Percentiles rank a stretch among this genome's conserved stretches.
These are phyloP conservation scores for Colletotrichum navitas DNA, from an alignment of 2,329 filamentous ascomycete genomes.

Conservation along the genomic window DNA sequence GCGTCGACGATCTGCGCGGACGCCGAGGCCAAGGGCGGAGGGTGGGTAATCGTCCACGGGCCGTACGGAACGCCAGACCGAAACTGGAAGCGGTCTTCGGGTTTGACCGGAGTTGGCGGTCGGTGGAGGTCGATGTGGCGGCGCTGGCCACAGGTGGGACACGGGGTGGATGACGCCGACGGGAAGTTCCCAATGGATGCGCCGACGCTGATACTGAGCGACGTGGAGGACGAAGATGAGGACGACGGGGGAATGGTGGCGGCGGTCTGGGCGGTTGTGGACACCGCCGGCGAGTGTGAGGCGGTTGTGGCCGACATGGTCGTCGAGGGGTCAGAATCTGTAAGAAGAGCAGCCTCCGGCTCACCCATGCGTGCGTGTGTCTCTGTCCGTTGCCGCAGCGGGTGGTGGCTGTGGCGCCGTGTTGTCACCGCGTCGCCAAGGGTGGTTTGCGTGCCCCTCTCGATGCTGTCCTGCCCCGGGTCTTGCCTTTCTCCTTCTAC, in stretches of 20 bases:
- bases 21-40: conserved; percentile 2
- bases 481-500: not conserved
- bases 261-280: conserved; percentile 38
- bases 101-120: conserved; percentile 37
- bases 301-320: conserved; percentile 21
- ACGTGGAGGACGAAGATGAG: conserved; percentile 36
- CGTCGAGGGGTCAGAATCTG: conserved; percentile 32
- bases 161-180: conserved; percentile 23
- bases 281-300: conserved; percentile 31
- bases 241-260: conserved; percentile 24
- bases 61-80: conserved; percentile 38
- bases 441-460: conserved; percentile 37
- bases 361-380: conserved; percentile 25
- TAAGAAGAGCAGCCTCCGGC: conserved; percentile 14
- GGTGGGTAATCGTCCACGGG: conserved; percentile 35
- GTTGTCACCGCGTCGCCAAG: not conserved
- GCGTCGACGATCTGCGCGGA: not conserved
- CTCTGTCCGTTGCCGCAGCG: conserved; percentile 25
- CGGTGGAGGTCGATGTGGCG: conserved; percentile 38
- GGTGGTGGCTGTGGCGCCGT: conserved; percentile 9
- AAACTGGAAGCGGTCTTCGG: conserved; percentile 39
- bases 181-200: conserved; percentile 37
- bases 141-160: conserved; percentile 39
- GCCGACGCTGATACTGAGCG: conserved; percentile 34
- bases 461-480: conserved; percentile 1